These are phyloP conservation scores for Pseudonitzschia multiseries DNA, from an alignment of 108 stramenopile species.

Conservation along the genomic window DNA sequence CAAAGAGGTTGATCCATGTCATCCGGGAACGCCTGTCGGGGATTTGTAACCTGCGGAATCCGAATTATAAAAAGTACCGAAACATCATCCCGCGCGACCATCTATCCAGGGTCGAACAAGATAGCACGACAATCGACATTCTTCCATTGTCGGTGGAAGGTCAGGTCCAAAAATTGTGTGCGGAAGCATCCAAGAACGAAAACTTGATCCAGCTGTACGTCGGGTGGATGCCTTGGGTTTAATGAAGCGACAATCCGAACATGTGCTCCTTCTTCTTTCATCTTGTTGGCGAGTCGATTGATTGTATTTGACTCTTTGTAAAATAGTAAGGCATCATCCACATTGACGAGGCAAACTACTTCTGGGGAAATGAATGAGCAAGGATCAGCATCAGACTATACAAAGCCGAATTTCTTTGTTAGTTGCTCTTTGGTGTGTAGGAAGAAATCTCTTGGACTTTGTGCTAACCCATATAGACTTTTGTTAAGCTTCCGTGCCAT, in stretches of 20 bases:
- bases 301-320: no score
- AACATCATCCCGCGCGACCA: slow-evolving; percentile 13
- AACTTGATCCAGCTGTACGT: slow-evolving; percentile 87
- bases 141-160: slow-evolving; percentile 87
- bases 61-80: slow-evolving; percentile 60
- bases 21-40: slow-evolving; percentile 83
- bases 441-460: no score
- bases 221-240: slow-evolving; percentile 92
- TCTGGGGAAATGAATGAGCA: no score
- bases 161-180: slow-evolving; percentile 86
- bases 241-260: background rate
- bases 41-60: slow-evolving; percentile 86
- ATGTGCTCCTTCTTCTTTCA: background rate
- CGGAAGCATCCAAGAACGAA: slow-evolving; percentile 82
- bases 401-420: no score
- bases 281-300: no score
- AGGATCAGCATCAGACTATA: no score
- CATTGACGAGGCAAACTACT: no score
- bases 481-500: no score
- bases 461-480: no score
- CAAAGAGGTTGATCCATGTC: slow-evolving; percentile 62
- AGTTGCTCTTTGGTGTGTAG: no score
- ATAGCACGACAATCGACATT: slow-evolving; percentile 60
- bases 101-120: slow-evolving; percentile 8
- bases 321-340: no score